Evolutionary conservation across 2,329 filamentous ascomycete species (phyloP), one percentile per base, ranked within the genome.

Genomic region (Aureobasidium leucospermi): DNA sequence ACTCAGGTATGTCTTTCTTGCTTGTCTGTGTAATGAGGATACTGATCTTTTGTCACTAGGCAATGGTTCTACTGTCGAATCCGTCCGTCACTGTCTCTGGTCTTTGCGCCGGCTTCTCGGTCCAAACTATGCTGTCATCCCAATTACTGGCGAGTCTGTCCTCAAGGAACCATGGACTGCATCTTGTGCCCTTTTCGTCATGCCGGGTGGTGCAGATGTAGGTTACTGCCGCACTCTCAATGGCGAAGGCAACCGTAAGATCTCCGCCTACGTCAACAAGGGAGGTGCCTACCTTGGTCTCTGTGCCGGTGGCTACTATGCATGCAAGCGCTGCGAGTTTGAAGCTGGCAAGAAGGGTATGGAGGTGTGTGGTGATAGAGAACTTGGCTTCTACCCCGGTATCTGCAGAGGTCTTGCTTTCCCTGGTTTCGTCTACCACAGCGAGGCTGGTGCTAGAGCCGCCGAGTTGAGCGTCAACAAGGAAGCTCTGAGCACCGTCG

Each of bases 301-400:
- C 67, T 99, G 94, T 70, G 94, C 94, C 2, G 94, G 94, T 5
- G 94, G 88, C 10, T 99, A 99, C 75, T 99, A 96, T 68, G 94
- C 88, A 23, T 85, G 81, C 65, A 78, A 80, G 41, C 81, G 80
- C 63, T 96, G 93, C 70, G 94, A 99, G 71, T 99, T 97, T 64
- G 93, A 97, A 74, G 86, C 94, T 11, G 90, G 91, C 2, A 85
- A 94, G 69, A 82, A 81, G 65, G 80, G 82, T 1, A 81, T 97
- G 75, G 90, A 96, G 69, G 93, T 99, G 3, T 77, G 96, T 31
- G 94, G 94, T 0, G 81, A 85, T 47, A 81, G 94, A 41, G 94
- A 99, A 71, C 78, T 99, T 53, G 86, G 77, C 0, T 96, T 99
- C 76, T 99, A 89, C 69, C 91, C 92, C 0, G 93, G 91, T 0